Evolutionary conservation across 163 green algal species (phyloP).

Genomic region (Chlorella variabilis): DNA sequence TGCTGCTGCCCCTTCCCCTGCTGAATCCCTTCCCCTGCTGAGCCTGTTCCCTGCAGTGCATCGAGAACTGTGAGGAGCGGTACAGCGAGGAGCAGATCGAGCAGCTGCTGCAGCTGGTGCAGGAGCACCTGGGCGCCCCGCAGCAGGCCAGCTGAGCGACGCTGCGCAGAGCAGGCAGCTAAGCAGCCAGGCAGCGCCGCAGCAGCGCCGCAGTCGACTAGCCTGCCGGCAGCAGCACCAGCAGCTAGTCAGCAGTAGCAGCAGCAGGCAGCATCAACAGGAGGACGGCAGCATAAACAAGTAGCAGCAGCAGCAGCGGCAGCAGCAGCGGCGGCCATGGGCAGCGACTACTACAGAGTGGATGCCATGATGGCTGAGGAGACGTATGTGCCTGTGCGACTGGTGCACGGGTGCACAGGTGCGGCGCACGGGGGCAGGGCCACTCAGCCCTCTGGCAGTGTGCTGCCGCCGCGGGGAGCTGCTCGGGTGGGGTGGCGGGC

Average conservation of each 20-base stretch:
- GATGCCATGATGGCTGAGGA: conserved; percentile 57
- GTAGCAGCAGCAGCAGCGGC: conserved; percentile 1
- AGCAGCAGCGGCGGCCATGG: conserved; percentile 21
- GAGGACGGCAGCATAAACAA: neutral
- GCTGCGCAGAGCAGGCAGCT: conserved; percentile 26
- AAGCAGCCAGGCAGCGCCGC: neutral
- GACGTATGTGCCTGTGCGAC: conserved; percentile 43
- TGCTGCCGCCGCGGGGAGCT: neutral
- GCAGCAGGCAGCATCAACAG: neutral
- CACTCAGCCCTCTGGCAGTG: too few species aligned
- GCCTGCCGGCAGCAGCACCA: neutral
- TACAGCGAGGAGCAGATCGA: conserved; percentile 49
- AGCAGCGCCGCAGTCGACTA: neutral
- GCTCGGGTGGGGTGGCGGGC: neutral
- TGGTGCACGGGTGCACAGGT: conserved; percentile 50
- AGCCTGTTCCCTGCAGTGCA: conserved; percentile 38
- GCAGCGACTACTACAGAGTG: conserved; percentile 54
- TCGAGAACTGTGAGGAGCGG: conserved; percentile 60
- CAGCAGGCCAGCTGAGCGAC: neutral
- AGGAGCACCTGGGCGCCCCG: conserved; percentile 31
- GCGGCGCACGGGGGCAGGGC: neutral
- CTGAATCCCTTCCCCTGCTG: too few species aligned
- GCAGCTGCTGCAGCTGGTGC: conserved; percentile 44
- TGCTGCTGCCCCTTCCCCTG: too few species aligned
- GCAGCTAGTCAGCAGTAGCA: neutral